Evolutionary conservation across 73 alveolate species (phyloP), one percentile per base, ranked within the genome.

Genomic region (Breviolum minutum): DNA sequence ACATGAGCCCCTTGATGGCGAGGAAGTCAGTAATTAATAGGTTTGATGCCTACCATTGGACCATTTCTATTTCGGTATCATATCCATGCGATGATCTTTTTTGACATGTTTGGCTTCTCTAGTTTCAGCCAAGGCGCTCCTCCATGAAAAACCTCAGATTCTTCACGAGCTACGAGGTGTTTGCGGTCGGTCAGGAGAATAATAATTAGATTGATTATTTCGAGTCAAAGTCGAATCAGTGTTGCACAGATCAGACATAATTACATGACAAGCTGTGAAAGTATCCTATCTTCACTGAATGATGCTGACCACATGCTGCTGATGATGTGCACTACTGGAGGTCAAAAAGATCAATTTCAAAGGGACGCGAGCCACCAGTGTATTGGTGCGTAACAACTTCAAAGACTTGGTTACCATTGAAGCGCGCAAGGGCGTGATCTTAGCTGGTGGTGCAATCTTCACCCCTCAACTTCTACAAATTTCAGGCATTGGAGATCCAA

Each of bases 361-460:
- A 64, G 79, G 68, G 66, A 64, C 10, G 7, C 98, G 98, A 0
- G 98, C 98, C 81, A 92, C 91, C 69, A 62, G 98, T 10, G 98
- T 92, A 22, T 80, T 60, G 40, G 98, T 48, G 32, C 70, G 83
- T 66, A 92, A 92, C 91, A 74, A 92, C 91, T 92, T 92, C 81
- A 60, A 74, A 13, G 91, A 92, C 8, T 14, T 27, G 81, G 91
- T 92, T 16, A 92, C 98, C 91, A 60, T 92, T 8, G 20, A 62
- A 27, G 98, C 98, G 5, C 32, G 98, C 29, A 92, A 92, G 63
- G 98, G 98, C 8, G 90, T 92, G 54, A 76, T 92, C 74, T 84
- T 92, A 48, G 98, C 98, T 6, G 81, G 81, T 13, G 98, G 98
- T 8, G 98, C 98, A 27, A 29, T 92, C 48, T 92, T 92, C 91